These are phyloP conservation scores for Eucalyptus viminalis DNA, from an alignment of 345 rosid species.

Conservation along the genomic window DNA sequence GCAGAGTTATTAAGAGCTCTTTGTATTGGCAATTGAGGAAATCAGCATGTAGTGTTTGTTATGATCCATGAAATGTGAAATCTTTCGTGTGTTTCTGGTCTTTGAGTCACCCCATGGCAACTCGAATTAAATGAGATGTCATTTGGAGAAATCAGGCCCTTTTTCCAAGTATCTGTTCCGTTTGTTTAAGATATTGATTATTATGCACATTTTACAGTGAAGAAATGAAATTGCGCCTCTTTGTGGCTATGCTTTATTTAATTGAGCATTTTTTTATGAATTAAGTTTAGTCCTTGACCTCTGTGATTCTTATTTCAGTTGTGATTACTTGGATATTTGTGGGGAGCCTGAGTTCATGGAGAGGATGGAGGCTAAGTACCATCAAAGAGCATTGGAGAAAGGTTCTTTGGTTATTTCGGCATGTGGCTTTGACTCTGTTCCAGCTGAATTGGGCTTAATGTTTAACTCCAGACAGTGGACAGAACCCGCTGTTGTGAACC, in stretches of 20 bases:
- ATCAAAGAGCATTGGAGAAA: constrained; percentile 52
- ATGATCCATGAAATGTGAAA: background rate
- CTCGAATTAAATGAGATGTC: background rate
- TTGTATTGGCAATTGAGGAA: background rate
- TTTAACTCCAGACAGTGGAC: constrained; percentile 81
- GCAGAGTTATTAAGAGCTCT: background rate
- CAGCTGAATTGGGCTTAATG: constrained; percentile 74
- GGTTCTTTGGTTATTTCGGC: constrained; percentile 81
- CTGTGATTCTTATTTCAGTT: background rate
- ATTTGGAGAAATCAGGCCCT: background rate
- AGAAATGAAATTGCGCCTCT: background rate
- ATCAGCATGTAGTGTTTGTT: background rate
- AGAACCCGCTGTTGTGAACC: constrained; percentile 51
- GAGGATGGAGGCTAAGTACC: constrained; percentile 58
- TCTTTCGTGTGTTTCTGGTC: background rate
- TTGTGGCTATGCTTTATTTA: background rate
- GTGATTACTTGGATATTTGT: constrained; percentile 88
- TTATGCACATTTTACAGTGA: background rate
- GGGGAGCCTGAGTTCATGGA: constrained; percentile 97
- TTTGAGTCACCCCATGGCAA: background rate
- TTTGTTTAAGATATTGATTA: background rate
- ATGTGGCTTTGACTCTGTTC: constrained; percentile 86
- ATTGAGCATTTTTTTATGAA: background rate
- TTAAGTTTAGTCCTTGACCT: background rate
- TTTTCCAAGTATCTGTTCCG: background rate